These are phyloP conservation scores for Dioscorea cayenensis DNA, from an alignment of 116 monocot genomes.

Conservation along the genomic window DNA sequence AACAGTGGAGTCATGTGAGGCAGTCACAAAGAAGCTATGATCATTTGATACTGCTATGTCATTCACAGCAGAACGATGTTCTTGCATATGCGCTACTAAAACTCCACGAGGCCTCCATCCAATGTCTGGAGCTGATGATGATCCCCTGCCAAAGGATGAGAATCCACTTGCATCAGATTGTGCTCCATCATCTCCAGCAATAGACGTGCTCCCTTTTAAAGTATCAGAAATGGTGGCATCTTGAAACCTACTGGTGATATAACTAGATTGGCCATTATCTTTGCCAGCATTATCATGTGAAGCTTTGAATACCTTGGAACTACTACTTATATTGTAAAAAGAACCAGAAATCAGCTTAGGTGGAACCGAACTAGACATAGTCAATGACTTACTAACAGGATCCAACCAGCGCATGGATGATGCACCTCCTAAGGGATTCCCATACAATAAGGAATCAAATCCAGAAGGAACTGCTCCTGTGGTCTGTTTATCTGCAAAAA, in stretches of 20 bases:
- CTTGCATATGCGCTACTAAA: slow-evolving; percentile 89
- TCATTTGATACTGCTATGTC: slow-evolving; percentile 84
- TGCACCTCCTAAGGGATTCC: slow-evolving; percentile 49
- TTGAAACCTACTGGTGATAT: slow-evolving; percentile 53
- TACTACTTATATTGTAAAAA: slow-evolving; percentile 53
- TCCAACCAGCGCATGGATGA: slow-evolving; percentile 55
- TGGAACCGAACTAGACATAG: slow-evolving; percentile 63
- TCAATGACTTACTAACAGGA: slow-evolving; percentile 42
- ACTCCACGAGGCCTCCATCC: slow-evolving; percentile 95
- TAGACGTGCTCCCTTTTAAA: slow-evolving; percentile 52
- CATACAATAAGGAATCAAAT: slow-evolving; percentile 38
- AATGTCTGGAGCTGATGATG: slow-evolving; percentile 41
- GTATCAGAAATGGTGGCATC: slow-evolving; percentile 61
- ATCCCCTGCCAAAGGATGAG: slow-evolving; percentile 46
- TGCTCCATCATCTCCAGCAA: slow-evolving; percentile 45
- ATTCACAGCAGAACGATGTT: slow-evolving; percentile 86
- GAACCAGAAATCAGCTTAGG: slow-evolving; percentile 82
- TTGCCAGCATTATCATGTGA: slow-evolving; percentile 23
- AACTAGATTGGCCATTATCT: slow-evolving; percentile 49
- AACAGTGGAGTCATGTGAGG: slow-evolving; percentile 87
- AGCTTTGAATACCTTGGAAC: slow-evolving; percentile 26
- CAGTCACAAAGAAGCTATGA: slow-evolving; percentile 80
- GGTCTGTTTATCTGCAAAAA: slow-evolving; percentile 41
- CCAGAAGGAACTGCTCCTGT: slow-evolving; percentile 19
- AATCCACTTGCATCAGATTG: slow-evolving; percentile 42